phyloP scores from a whole-genome alignment of 23 red algal genomes.

The Gracilariopsis chorda region DNA sequence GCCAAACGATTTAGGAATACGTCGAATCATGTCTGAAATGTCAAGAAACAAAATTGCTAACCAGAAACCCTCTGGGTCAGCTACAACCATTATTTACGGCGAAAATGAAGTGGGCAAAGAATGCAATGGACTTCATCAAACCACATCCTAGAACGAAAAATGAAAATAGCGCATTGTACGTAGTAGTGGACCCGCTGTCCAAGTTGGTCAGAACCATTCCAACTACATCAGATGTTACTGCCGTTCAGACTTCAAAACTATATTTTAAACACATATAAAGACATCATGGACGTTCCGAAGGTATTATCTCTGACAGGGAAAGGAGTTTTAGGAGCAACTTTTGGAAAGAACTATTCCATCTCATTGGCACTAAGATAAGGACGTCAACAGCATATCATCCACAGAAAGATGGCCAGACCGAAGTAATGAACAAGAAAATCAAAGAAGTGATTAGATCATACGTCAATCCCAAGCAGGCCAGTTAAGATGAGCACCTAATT shows the following conservation, averaged over 20 bases:
- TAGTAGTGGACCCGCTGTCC: neutral
- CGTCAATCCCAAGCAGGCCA: neutral
- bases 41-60: neutral
- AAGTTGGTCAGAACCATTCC: conserved; percentile 1
- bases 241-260: neutral
- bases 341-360: neutral
- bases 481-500: conserved; percentile 9
- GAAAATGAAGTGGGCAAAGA: neutral
- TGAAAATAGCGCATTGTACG: neutral
- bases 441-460: conserved; percentile 22
- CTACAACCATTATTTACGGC: neutral
- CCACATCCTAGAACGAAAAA: neutral
- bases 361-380: neutral
- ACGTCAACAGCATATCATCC: conserved; percentile 18
- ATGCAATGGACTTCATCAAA: conserved; percentile 13
- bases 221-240: neutral
- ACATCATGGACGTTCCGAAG: neutral
- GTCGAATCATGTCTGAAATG: neutral
- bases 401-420: conserved; percentile 1
- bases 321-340: conserved; percentile 6
- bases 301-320: conserved; percentile 21
- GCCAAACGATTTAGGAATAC: too few species aligned
- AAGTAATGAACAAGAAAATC: conserved; percentile 41
- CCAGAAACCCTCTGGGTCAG: neutral
- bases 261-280: conserved; percentile 1